phyloP scores from a whole-genome alignment of 2,329 filamentous ascomycete species.

The Diatrype stigma region DNA sequence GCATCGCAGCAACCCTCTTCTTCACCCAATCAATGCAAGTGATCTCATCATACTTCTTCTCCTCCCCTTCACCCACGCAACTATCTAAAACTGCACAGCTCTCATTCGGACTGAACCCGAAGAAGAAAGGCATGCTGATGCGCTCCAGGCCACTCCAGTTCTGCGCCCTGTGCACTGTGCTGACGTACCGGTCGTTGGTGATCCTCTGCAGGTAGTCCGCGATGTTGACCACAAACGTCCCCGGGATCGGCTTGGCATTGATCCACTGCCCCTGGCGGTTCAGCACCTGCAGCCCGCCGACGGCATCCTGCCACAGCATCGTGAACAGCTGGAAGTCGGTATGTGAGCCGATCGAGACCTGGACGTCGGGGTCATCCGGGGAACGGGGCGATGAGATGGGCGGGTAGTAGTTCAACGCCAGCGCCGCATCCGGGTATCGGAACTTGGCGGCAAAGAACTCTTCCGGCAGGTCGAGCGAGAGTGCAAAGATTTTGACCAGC shows the following conservation, averaged over 20 bases:
- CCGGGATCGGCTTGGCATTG: conserved; percentile 23
- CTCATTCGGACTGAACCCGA: conserved; percentile 32
- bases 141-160: conserved; percentile 2
- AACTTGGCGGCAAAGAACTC: conserved; percentile 31
- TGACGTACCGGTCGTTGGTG: conserved; percentile 4
- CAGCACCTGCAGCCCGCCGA: conserved; percentile 38
- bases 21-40: conserved; percentile 36
- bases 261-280: conserved; percentile 39
- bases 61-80: conserved; percentile 30
- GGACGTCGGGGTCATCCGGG: conserved; percentile 14
- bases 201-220: conserved; percentile 1
- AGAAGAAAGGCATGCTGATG: conserved; percentile 6
- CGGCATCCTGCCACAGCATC: conserved; percentile 37
- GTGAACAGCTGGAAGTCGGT: conserved; percentile 45
- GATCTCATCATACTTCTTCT: conserved; percentile 35
- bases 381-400: conserved; percentile 11
- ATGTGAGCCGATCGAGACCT: conserved; percentile 34
- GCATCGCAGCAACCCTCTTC: conserved; percentile 31
- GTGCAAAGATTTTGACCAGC: conserved; percentile 31
- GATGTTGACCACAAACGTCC: conserved; percentile 4
- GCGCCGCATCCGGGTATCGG: conserved; percentile 21
- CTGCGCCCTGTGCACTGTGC: conserved; percentile 2
- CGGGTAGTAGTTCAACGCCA: conserved; percentile 36
- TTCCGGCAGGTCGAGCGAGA: conserved; percentile 32
- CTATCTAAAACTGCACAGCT: conserved; percentile 36